Conservation (phyloP, 371 early-diverging fungal species). For the Synchytrium microbalum region DNA sequence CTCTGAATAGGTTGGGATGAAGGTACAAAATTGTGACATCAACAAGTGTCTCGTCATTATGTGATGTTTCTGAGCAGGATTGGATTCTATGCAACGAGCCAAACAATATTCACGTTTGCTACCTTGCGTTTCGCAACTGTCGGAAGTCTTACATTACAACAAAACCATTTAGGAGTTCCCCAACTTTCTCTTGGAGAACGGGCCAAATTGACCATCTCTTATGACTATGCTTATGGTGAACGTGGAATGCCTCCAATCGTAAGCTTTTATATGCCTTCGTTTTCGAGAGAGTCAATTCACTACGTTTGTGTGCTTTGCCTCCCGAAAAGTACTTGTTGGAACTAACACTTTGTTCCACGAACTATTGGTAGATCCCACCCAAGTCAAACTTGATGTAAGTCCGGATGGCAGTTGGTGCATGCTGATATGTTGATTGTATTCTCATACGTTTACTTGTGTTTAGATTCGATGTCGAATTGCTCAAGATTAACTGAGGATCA, state of each 20-base stretch:
- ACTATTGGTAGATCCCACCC: constrained; percentile 1
- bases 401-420: no score
- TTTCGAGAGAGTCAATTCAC: no score
- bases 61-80: no score
- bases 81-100: no score
- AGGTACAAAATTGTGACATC: no score
- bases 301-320: not conserved
- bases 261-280: no score
- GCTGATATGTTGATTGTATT: not conserved
- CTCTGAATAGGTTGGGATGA: constrained; percentile 57
- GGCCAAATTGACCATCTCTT: constrained; percentile 17
- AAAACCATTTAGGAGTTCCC: constrained; percentile 11
- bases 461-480: constrained; percentile 5
- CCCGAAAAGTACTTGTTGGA: no score
- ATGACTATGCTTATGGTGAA: constrained; percentile 20
- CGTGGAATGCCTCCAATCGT: not conserved
- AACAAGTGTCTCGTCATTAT: no score
- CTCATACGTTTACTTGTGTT: not conserved
- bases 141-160: no score
- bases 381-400: constrained; percentile 4
- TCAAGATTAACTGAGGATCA: not conserved
- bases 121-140: no score
- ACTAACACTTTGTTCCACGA: not conserved
- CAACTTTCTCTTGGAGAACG: constrained; percentile 49
- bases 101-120: no score